Percentiles rank a stretch among this genome's conserved stretches.
phyloP scores from a whole-genome alignment of 305 asterid genomes.

The Caryopteris hybrid region DNA sequence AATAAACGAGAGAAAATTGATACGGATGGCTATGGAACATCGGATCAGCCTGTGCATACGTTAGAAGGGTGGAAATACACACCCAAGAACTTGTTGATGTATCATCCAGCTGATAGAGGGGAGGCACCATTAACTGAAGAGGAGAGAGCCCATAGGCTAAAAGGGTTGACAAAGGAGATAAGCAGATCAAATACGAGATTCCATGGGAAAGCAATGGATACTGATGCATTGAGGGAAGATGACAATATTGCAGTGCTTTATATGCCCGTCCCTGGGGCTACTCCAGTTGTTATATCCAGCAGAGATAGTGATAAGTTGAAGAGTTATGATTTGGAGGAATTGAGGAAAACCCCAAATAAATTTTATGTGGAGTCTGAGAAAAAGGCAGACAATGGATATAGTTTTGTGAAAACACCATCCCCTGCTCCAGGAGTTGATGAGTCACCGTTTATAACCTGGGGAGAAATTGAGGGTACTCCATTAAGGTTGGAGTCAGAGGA shows the following conservation, averaged over 20 bases:
- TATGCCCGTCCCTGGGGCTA: slow-evolving; percentile 65
- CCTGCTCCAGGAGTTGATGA: slow-evolving; percentile 91
- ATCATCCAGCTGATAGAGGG: slow-evolving; percentile 90
- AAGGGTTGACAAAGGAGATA: slow-evolving; percentile 78
- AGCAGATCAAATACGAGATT: slow-evolving; percentile 69
- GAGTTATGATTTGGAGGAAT: slow-evolving; percentile 88
- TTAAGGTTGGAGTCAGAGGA: slow-evolving; percentile 89
- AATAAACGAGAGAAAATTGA: slow-evolving; percentile 45
- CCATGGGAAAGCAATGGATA: slow-evolving; percentile 56
- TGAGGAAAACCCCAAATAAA: slow-evolving; percentile 71
- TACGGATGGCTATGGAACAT: slow-evolving; percentile 90
- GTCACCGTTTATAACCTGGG: slow-evolving; percentile 94
- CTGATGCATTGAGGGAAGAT: slow-evolving; percentile 32
- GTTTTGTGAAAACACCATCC: slow-evolving; percentile 88
- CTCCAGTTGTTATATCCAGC: slow-evolving; percentile 52
- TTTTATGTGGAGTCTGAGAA: slow-evolving; percentile 71
- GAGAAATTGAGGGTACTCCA: slow-evolving; percentile 96
- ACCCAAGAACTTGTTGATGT: slow-evolving; percentile 81
- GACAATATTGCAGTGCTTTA: slow-evolving; percentile 64
- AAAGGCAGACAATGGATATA: slow-evolving; percentile 86
- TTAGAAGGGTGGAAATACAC: slow-evolving; percentile 89
- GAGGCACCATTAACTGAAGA: slow-evolving; percentile 71
- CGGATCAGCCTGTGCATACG: slow-evolving; percentile 71
- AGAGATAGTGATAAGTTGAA: slow-evolving; percentile 59
- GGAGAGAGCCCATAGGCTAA: slow-evolving; percentile 68